These are phyloP conservation scores for Phytophthora boehmeriae DNA, from an alignment of 352 stramenopile species.

Conservation along the genomic window DNA sequence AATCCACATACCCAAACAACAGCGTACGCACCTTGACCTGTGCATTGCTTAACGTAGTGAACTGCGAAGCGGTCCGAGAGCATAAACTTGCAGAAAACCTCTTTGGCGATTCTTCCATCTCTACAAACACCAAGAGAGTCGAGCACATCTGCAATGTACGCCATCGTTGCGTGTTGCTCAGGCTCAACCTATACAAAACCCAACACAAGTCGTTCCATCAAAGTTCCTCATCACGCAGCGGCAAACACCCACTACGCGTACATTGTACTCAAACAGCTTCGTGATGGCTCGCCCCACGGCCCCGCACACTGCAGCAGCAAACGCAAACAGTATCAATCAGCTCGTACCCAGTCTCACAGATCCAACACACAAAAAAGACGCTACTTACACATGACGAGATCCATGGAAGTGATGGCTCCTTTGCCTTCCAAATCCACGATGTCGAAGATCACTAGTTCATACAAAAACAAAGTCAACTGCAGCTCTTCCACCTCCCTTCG, in stretches of 20 bases:
- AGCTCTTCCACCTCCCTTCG: neutral
- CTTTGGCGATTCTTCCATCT: constrained; percentile 36
- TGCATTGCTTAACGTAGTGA: constrained; percentile 72
- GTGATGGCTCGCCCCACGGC: constrained; percentile 51
- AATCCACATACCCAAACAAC: neutral
- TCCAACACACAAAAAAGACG: constrained; percentile 2
- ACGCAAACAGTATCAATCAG: constrained; percentile 1
- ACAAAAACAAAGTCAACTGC: constrained; percentile 1
- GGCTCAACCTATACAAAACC: constrained; percentile 36
- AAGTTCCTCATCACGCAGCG: too few species aligned
- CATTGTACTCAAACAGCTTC: constrained; percentile 65
- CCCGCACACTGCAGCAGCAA: constrained; percentile 43
- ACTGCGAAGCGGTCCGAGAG: constrained; percentile 53
- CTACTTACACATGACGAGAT: constrained; percentile 56
- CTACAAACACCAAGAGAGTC: constrained; percentile 34
- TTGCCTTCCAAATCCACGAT: constrained; percentile 49
- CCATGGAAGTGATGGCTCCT: constrained; percentile 39
- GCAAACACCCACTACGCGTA: constrained; percentile 3
- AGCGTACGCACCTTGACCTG: constrained; percentile 40
- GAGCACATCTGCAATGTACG: constrained; percentile 49
- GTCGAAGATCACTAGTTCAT: constrained; percentile 60
- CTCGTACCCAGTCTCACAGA: neutral
- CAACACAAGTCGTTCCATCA: neutral
- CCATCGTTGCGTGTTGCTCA: constrained; percentile 42
- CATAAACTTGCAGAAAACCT: constrained; percentile 55